Evolutionary conservation across 2,329 filamentous ascomycete species (phyloP), one percentile per base, ranked within the genome.

Genomic region (Pestalotiopsis sp.): DNA sequence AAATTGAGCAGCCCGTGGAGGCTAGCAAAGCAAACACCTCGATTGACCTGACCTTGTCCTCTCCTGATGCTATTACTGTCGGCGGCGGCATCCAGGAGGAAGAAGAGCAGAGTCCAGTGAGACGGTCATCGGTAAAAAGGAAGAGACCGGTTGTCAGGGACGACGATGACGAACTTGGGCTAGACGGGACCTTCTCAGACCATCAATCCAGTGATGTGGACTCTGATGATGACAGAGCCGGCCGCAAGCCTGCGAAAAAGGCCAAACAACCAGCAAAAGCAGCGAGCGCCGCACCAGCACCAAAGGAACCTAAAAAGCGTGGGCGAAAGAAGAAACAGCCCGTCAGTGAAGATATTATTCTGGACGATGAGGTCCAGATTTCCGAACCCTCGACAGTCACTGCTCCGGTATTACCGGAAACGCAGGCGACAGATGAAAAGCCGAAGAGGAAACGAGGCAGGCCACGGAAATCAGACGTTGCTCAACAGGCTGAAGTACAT

Each of bases 301-400:
- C 31, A 14, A 36, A 61, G 56, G 70, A 72, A 23, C 74, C 74
- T 2, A 78, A 76, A 70, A 78, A 76, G 66, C 76, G 76, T 25
- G 76, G 77, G 5, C 76, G 77, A 14, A 78, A 77, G 72, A 78
- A 76, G 69, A 78, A 78, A 65, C 73, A 75, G 38, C 68, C 65
- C 17, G 64, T 63, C 13, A 49, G 38, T 13, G 74, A 74, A 45
- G 65, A 68, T 7, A 2, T 25, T 6, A 13, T 38, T 17, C 27
- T 65, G 45, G 67, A 71, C 12, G 64, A 66, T 5, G 45, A 66
- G 23, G 64, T 14, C 7, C 11, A 66, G 31, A 49, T 31, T 36
- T 2, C 20, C 52, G 49, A 14, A 4, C 13, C 49, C 25, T 1
- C 5, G 11, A 64, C 67, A 17, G 65, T 61, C 23, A 23, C 56